These are phyloP conservation scores for Rubroboletus pulcherrimus DNA, from an alignment of 768 basidiomycete genomes.

Conservation along the genomic window DNA sequence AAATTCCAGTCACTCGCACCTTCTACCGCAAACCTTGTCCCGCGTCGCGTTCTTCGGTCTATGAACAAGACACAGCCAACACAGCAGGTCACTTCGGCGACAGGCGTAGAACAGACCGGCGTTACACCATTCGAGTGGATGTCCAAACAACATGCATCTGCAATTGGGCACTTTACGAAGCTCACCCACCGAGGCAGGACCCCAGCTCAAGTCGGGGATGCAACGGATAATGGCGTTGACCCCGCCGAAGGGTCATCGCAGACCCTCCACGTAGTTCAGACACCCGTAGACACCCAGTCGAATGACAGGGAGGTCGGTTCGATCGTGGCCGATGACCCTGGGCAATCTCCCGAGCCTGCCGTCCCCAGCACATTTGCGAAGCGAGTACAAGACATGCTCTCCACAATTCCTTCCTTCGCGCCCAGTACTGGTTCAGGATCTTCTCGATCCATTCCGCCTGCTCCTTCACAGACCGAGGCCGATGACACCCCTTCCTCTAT, in stretches of 20 bases:
- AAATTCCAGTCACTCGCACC: neutral
- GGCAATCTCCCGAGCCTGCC: conserved; percentile 34
- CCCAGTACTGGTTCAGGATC: conserved; percentile 17
- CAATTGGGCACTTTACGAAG: conserved; percentile 14
- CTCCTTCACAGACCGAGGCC: conserved; percentile 5
- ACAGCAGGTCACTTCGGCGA: conserved; percentile 7
- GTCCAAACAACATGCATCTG: conserved; percentile 15
- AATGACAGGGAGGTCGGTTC: conserved; percentile 4
- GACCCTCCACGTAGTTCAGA: neutral
- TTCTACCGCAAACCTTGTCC: conserved; percentile 1
- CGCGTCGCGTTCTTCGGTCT: conserved; percentile 16
- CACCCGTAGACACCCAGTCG: conserved; percentile 5
- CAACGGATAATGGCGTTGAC: conserved; percentile 5
- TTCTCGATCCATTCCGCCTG: conserved; percentile 13
- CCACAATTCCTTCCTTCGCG: conserved; percentile 36
- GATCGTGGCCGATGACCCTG: conserved; percentile 3
- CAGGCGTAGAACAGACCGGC: conserved; percentile 3
- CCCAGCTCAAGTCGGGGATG: neutral
- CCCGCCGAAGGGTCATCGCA: conserved; percentile 5
- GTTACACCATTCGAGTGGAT: conserved; percentile 7
- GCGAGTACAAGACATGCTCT: conserved; percentile 50
- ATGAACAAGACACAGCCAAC: conserved; percentile 19
- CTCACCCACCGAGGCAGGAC: conserved; percentile 14
- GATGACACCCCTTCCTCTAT: conserved; percentile 9
- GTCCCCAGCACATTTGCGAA: conserved; percentile 39